Evolutionary conservation across 2,329 filamentous ascomycete species (phyloP), one percentile per base, ranked within the genome.

Genomic region (Cladosporium cucumerinum): DNA sequence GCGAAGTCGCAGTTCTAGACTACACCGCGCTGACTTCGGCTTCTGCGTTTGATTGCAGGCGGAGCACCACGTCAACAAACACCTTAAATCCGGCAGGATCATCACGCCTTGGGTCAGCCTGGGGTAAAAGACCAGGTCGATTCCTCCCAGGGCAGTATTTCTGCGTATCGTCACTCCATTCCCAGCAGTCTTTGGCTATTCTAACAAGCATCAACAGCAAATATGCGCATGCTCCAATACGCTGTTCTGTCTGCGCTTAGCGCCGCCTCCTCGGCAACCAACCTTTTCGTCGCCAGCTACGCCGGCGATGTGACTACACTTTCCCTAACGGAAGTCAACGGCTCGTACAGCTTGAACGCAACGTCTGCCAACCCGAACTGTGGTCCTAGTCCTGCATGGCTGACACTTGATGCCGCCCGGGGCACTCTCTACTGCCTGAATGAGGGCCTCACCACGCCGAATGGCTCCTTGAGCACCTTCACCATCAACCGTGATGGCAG

Each of bases 401-500:
- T 89, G 64, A 84, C 84, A 23, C 79, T 87, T 23, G 83, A 87
- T 71, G 74, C 79, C 65, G 71, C 77, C 54, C 79, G 81, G 66
- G 78, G 78, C 25, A 74, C 81, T 14, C 77, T 90, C 12, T 87
- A 85, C 76, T 89, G 87, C 75, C 70, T 85, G 52, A 83, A 90
- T 69, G 87, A 90, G 78, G 84, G 82, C 25, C 76, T 82, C 52
- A 73, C 73, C 25, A 72, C 72, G 5, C 72, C 76, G n/a, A 80
- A 84, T 67, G 85, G 84, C 59, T 79, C 81, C 1, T 74, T 89
- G 65, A 73, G 68, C 57, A 72, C 74, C n/a, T 79, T 78, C 65
- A 70, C 71, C 11, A 77, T 78, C 63, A 74, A 71, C 58, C 60
- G 69, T 12, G 74, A 80, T 67, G 81, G 81, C 28, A 75, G 68